A percentile compares a stretch with the other conserved stretches of the same genome.
Evolutionary conservation across 345 rosid genomes (phyloP).

Genomic region (Sisymbrium irio): DNA sequence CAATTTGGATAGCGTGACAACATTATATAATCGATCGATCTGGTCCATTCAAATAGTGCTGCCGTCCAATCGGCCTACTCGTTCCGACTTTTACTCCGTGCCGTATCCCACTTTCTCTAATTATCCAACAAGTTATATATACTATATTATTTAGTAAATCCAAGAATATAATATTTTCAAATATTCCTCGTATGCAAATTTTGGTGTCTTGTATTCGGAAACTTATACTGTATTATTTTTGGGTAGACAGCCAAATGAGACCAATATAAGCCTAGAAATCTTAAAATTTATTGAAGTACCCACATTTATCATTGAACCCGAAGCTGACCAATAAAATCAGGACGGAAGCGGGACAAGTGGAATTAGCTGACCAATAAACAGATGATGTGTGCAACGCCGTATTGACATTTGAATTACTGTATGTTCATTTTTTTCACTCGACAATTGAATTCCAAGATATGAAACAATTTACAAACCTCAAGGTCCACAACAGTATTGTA

Average conservation of each 20-base stretch:
- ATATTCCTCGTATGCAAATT: too few relatives aligned
- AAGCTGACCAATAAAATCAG: neutral
- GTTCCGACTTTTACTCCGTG: conserved; percentile 25
- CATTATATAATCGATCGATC: neutral
- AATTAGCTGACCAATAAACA: neutral
- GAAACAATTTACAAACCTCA: neutral
- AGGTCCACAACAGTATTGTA: neutral
- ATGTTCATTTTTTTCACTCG: too few relatives aligned
- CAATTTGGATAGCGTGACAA: conserved; percentile 18
- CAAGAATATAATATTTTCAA: neutral
- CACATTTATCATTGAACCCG: conserved; percentile 1
- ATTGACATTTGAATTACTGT: neutral
- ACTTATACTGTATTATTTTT: too few relatives aligned
- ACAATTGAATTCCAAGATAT: too few relatives aligned
- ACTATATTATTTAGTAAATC: neutral
- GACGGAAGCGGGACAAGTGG: neutral
- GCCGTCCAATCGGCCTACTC: conserved; percentile 33
- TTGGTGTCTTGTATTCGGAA: too few relatives aligned
- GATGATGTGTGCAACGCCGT: neutral
- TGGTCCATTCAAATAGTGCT: conserved; percentile 26
- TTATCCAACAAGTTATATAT: neutral
- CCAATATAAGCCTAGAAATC: neutral
- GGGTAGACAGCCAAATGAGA: too few relatives aligned
- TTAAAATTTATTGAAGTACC: neutral
- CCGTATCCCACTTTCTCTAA: conserved; percentile 15